Evolutionary conservation across 352 stramenopile species (phyloP).

Genomic region (Aphanomyces stellatus): DNA sequence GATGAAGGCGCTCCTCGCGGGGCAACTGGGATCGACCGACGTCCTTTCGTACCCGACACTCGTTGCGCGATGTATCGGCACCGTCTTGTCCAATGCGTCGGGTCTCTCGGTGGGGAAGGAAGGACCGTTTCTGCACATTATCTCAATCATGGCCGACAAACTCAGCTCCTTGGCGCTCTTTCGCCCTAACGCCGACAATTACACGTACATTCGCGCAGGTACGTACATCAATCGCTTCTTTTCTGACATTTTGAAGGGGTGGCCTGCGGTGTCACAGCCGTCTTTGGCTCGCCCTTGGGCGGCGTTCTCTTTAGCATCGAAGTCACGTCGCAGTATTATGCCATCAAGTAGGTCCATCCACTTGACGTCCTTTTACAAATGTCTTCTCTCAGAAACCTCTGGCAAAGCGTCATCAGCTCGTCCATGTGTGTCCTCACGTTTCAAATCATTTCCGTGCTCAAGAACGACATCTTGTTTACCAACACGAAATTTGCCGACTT

Average conservation of each 20-base stretch:
- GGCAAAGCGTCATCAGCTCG: conserved; percentile 74
- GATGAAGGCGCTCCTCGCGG: conserved; percentile 64
- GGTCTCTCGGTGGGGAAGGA: conserved; percentile 60
- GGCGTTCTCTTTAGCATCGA: conserved; percentile 80
- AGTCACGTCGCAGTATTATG: conserved; percentile 76
- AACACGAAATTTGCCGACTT: conserved; percentile 69
- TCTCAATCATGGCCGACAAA: conserved; percentile 63
- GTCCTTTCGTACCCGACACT: conserved; percentile 55
- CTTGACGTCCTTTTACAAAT: not conserved
- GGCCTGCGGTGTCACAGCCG: conserved; percentile 67
- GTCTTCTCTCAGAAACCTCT: conserved; percentile 33
- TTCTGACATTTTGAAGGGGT: conserved; percentile 28
- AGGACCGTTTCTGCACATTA: conserved; percentile 66
- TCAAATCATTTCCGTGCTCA: conserved; percentile 63
- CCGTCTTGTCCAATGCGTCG: conserved; percentile 48
- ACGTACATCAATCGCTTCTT: not conserved
- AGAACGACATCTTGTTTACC: conserved; percentile 64
- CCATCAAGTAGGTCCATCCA: conserved; percentile 40
- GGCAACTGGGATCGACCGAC: conserved; percentile 24
- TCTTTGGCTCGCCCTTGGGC: conserved; percentile 67
- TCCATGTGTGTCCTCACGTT: conserved; percentile 72
- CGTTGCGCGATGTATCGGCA: conserved; percentile 56
- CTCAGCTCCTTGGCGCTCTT: conserved; percentile 59
- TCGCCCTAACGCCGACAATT: conserved; percentile 63
- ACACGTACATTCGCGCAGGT: conserved; percentile 58